Evolutionary conservation across 2,329 filamentous ascomycete genomes (phyloP).

Genomic region (Paraphaeosphaeria minitans): DNA sequence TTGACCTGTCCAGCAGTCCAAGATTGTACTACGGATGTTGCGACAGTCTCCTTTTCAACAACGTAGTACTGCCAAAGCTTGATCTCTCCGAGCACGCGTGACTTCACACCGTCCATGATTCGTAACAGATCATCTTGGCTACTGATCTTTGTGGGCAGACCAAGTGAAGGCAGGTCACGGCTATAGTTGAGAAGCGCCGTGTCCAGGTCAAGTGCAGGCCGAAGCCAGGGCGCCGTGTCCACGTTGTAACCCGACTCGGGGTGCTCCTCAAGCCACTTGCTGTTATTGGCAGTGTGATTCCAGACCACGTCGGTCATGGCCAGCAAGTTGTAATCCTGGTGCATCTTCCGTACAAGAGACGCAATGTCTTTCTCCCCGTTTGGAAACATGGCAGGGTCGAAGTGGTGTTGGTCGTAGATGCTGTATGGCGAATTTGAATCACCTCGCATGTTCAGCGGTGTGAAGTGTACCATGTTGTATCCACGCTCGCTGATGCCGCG

Average conservation of each 20-base stretch:
- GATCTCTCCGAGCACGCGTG: slow-evolving; percentile 75
- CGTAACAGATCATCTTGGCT: slow-evolving; percentile 73
- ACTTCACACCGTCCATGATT: slow-evolving; percentile 85
- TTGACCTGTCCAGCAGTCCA: slow-evolving; percentile 70
- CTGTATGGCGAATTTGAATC: slow-evolving; percentile 96
- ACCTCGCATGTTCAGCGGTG: slow-evolving; percentile 86
- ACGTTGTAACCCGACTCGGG: slow-evolving; percentile 96
- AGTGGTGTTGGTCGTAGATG: slow-evolving; percentile 87
- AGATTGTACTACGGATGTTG: slow-evolving; percentile 69
- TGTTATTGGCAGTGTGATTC: slow-evolving; percentile 97
- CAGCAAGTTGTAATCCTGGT: slow-evolving; percentile 81
- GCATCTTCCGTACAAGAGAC: slow-evolving; percentile 78
- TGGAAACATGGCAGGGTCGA: slow-evolving; percentile 82
- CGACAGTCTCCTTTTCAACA: slow-evolving; percentile 75
- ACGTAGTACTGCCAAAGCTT: slow-evolving; percentile 94
- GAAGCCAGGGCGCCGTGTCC: slow-evolving; percentile 78
- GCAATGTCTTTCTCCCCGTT: slow-evolving; percentile 82
- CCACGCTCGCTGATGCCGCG: slow-evolving; percentile 85
- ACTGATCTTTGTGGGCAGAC: slow-evolving; percentile 76
- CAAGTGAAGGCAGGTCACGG: slow-evolving; percentile 66
- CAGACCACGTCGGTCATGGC: slow-evolving; percentile 95
- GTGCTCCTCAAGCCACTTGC: slow-evolving; percentile 89
- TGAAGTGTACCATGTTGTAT: slow-evolving; percentile 99
- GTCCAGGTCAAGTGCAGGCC: slow-evolving; percentile 75
- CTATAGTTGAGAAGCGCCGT: slow-evolving; percentile 71